Base-by-base conservation (phyloP, 1,139 yeast species). In the Lizanozyma gosingica region DNA sequence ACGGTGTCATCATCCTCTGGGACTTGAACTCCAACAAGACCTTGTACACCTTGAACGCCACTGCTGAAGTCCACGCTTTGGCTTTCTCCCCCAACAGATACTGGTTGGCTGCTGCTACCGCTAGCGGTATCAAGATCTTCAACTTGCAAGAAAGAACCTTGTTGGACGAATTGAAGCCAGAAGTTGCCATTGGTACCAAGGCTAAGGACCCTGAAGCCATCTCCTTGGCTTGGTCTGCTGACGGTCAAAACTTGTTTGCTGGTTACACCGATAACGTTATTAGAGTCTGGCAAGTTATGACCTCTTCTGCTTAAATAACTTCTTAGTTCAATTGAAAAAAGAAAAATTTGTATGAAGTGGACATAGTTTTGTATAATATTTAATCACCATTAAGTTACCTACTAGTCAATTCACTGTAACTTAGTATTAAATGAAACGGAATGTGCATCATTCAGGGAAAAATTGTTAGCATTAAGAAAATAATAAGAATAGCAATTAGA, bases 81-180 rank as follows among this genome's bases (percentile, higher is more conserved):
- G 95, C 97, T 63, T 94, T 92, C 95, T 90, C 98, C 70, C 98
- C 99, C 76, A 86, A 87, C 95, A 90, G 98, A 84, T 94, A 87
- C 94, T 92, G 98, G 98, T 86, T 94, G 72, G 94, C 96, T 70
- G 98, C 97, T 76, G 98, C 98, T 65, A 92, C 99, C 62, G 78
- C 96, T 56, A 76, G 96, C 57, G 94, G 97, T 65, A 87, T 94
- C 78, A 90, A 88, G 88, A 84, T 94, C 80, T 92, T 82, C 87
- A 88, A 90, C 83, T 83, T 92, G 71, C 95, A 88, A 78, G 92
- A 86, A 77, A 84, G 95, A 77, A 76, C 77, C 61, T 79, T 90
- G 71, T 88, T 90, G 74, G 98, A 92, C 67, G 97, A 92, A 80
- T 86, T 92, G 76, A 88, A 85, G 78, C 97, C 97, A 67, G 98